Conservation (phyloP, 2,329 filamentous ascomycete species). For the Paecilomyces sp. region DNA sequence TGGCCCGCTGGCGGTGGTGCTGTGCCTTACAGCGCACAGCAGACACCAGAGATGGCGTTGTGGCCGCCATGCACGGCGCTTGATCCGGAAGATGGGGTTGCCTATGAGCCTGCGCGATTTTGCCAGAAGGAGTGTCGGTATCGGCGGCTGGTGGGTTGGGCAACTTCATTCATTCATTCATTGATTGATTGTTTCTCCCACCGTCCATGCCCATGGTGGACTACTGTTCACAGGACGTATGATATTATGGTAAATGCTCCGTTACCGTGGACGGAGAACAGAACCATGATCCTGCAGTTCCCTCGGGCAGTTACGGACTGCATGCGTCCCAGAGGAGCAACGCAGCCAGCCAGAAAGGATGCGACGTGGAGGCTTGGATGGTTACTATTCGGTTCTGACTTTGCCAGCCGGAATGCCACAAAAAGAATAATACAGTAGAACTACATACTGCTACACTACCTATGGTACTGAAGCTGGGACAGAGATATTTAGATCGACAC, state of each 20-base stretch:
- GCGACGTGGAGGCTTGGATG: not conserved
- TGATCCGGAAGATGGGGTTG: constrained; percentile 1
- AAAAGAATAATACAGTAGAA: not conserved
- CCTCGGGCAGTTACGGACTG: not conserved
- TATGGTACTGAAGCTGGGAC: not conserved
- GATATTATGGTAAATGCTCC: too few species aligned
- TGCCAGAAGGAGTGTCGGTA: not conserved
- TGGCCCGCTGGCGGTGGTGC: not conserved
- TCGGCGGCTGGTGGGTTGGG: not conserved
- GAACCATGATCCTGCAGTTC: not conserved
- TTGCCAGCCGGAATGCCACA: not conserved
- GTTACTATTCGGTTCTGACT: not conserved
- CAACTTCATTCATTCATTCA: not conserved
- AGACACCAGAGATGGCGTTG: not conserved
- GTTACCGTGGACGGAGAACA: not conserved
- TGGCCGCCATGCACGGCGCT: constrained; percentile 1
- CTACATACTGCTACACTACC: too few species aligned
- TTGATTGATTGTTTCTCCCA: not conserved
- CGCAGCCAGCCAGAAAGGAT: not conserved
- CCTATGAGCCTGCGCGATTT: not conserved
- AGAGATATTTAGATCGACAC: not conserved
- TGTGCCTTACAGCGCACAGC: not conserved
- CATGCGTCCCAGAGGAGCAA: not conserved
- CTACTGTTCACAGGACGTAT: not conserved
- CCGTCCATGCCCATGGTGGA: not conserved